These are phyloP conservation scores for Blastomyces parvus DNA, from an alignment of 2,329 filamentous ascomycete genomes.

Conservation along the genomic window DNA sequence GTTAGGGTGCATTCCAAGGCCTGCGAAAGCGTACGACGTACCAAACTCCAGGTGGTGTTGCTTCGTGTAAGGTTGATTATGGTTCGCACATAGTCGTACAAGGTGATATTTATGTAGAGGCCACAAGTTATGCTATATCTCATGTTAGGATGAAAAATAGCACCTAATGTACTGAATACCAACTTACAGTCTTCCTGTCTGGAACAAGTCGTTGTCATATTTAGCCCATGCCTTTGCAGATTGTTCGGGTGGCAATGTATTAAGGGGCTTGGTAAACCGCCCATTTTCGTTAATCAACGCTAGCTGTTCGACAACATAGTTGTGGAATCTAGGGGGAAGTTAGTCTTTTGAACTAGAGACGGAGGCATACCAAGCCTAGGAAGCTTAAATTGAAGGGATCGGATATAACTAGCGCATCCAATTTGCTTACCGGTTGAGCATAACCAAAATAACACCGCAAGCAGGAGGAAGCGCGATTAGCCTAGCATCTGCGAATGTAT, in stretches of 20 bases:
- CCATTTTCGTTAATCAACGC: conserved; percentile 37
- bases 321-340: conserved; percentile 24
- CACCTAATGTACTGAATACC: background rate
- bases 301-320: conserved; percentile 31
- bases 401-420: conserved; percentile 23
- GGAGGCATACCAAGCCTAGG: background rate
- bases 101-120: conserved; percentile 27
- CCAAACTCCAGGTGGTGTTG: conserved; percentile 36
- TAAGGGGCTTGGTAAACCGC: conserved; percentile 23
- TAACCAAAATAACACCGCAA: conserved; percentile 27
- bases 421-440: conserved; percentile 42
- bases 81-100: conserved; percentile 29
- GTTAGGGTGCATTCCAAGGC: conserved; percentile 1
- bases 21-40: conserved; percentile 3
- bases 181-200: conserved; percentile 26
- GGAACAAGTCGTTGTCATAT: conserved; percentile 29
- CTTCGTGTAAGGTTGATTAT: conserved; percentile 31
- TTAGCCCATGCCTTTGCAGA: conserved; percentile 29
- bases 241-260: conserved; percentile 16
- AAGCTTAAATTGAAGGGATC: background rate
- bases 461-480: conserved; percentile 28
- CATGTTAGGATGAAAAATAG: conserved; percentile 4
- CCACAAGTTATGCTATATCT: conserved; percentile 22
- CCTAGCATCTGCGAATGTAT: conserved; percentile 29
- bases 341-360: conserved; percentile 18